phyloP scores from a whole-genome alignment of 164 flowering plant genomes.

The Piper longum region DNA sequence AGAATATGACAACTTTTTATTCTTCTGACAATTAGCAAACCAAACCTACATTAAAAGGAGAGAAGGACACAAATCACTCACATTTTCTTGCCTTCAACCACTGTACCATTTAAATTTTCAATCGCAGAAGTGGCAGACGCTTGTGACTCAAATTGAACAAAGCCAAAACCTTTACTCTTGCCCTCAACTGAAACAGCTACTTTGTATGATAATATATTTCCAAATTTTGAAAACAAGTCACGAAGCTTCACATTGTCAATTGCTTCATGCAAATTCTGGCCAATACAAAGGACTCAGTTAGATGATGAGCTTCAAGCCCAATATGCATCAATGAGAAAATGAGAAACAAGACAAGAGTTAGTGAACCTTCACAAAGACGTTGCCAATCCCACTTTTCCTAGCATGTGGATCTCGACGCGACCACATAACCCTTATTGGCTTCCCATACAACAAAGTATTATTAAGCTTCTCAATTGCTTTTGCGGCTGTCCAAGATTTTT shows the following conservation, averaged over 20 bases:
- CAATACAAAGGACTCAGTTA: not conserved
- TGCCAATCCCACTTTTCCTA: constrained; percentile 66
- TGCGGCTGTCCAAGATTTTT: constrained; percentile 26
- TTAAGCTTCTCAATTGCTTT: constrained; percentile 56
- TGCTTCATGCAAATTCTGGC: constrained; percentile 54
- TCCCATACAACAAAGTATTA: constrained; percentile 46
- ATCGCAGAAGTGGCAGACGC: constrained; percentile 67
- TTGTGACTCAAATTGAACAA: constrained; percentile 70
- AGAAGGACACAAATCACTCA: constrained; percentile 13
- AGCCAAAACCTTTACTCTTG: constrained; percentile 78
- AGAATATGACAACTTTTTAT: too few species aligned
- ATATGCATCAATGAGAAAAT: not conserved
- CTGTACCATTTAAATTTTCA: constrained; percentile 38
- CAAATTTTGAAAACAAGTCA: constrained; percentile 53
- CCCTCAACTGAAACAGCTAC: constrained; percentile 61
- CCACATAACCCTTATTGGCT: constrained; percentile 52
- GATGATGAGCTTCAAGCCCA: not conserved
- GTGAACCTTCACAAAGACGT: constrained; percentile 78
- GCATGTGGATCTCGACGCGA: constrained; percentile 63
- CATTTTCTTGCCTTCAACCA: constrained; percentile 48
- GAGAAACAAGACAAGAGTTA: not conserved
- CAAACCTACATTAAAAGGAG: not conserved
- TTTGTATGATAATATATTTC: constrained; percentile 68
- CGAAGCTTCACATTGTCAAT: constrained; percentile 43
- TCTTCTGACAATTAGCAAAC: not conserved